Evolutionary conservation across 257 asterid genomes (phyloP), one percentile per base, ranked within the genome.

Genomic region (Dorcoceras hygrometricum): DNA sequence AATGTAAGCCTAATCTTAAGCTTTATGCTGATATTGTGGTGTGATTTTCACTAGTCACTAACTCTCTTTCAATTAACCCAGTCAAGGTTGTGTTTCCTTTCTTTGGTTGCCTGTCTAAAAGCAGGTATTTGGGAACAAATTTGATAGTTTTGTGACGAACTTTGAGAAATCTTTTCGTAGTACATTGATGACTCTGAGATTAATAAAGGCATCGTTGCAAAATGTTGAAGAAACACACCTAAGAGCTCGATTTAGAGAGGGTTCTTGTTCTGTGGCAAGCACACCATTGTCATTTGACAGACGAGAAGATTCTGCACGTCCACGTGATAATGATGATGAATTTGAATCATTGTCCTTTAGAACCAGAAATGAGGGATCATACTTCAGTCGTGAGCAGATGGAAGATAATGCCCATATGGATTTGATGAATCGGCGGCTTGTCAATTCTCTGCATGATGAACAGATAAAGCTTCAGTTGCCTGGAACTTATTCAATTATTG

Each of bases 151-250:
- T 34, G 73, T 75, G 56, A 57, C 43, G 22, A 81, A 77, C 58
- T 84, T 84, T 26, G 85, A 84, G 75, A 79, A 76, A 36, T 81
- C 87, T 62, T 79, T 81, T 67, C 70, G 67, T 31, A 79, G 83
- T 69, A 84, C 87, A 26, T 71, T 84, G 71, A 73, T 70, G 85
- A 84, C 96, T 39, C 81, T 88, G 75, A 78, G 80, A 75, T 57
- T 77, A 63, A 82, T 90, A 66, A 78, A 72, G 23, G 83, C 72
- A 64, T 80, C 90, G 3, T 77, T 81, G 14, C 84, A 75, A 80
- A 76, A 55, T 55, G 59, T 53, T 59, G 79, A 64, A 65, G 79
- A 63, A 65, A 69, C 68, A 62, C 68, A 57, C 63, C 75, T 63
- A 64, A 56, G 65, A 73, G 50, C 69, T 61, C 20, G 70, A 63